phyloP scores from a whole-genome alignment of 2,329 filamentous ascomycete species.

The Xylariaceae sp. region DNA sequence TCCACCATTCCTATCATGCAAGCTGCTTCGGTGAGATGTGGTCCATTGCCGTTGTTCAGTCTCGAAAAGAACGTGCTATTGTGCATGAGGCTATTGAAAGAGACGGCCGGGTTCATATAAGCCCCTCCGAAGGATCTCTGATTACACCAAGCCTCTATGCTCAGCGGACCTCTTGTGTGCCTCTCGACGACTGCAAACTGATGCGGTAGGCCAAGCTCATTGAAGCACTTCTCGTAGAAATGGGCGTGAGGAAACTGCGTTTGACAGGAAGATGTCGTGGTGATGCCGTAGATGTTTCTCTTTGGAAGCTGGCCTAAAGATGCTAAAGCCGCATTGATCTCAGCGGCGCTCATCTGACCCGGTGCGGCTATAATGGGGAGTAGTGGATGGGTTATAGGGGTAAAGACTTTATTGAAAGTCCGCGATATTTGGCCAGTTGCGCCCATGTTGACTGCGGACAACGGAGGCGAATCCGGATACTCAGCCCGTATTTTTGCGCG shows the following conservation, averaged over 20 bases:
- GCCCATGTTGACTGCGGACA: conserved; percentile 85
- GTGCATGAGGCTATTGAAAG: conserved; percentile 56
- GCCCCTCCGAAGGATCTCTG: conserved; percentile 76
- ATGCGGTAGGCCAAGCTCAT: conserved; percentile 79
- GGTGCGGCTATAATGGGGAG: conserved; percentile 80
- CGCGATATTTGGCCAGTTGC: conserved; percentile 79
- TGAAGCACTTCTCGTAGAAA: conserved; percentile 82
- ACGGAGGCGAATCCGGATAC: conserved; percentile 62
- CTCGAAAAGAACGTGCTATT: conserved; percentile 47
- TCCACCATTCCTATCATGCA: conserved; percentile 75
- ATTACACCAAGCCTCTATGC: conserved; percentile 66
- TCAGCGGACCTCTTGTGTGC: conserved; percentile 56
- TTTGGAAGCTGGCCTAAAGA: conserved; percentile 76
- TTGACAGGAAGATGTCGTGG: conserved; percentile 56
- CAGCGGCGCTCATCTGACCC: conserved; percentile 77
- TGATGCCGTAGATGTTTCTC: conserved; percentile 75
- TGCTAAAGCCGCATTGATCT: conserved; percentile 75
- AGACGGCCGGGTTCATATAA: conserved; percentile 69
- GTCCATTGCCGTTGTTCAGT: conserved; percentile 47
- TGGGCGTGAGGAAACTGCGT: conserved; percentile 65
- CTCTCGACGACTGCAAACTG: conserved; percentile 71
- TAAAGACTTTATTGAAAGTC: conserved; percentile 79
- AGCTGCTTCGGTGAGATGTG: conserved; percentile 67
- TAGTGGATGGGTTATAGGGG: conserved; percentile 79
- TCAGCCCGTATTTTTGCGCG: conserved; percentile 67